phyloP scores from a whole-genome alignment of 768 basidiomycete genomes.

The Tylopilus sp. region DNA sequence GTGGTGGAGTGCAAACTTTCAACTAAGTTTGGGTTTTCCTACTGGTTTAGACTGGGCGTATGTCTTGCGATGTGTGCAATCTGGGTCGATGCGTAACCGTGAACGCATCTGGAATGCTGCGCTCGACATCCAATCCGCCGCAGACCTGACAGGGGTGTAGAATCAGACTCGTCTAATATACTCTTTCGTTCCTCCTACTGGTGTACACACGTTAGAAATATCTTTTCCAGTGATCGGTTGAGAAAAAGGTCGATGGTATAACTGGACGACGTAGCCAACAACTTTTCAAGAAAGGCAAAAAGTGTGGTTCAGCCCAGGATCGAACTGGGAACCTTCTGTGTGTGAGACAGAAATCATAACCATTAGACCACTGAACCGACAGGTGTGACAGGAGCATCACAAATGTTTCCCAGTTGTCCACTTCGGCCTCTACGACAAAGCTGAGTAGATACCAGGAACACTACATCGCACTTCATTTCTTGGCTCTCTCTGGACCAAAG shows the following conservation, averaged over 20 bases:
- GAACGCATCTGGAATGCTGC: not conserved
- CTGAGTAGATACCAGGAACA: no score
- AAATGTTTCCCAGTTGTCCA: not conserved
- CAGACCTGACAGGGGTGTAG: not conserved
- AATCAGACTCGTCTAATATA: no score
- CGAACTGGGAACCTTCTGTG: conserved; percentile 49
- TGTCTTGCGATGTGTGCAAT: not conserved
- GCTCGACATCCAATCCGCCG: not conserved
- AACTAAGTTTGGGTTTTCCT: not conserved
- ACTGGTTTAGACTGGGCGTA: not conserved
- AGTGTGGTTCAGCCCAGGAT: conserved; percentile 41
- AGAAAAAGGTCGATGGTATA: not conserved
- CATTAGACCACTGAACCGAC: conserved; percentile 43
- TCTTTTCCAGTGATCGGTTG: no score
- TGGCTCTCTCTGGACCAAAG: conserved; percentile 30
- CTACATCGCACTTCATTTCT: conserved; percentile 17
- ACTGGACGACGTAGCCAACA: no score
- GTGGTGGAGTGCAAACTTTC: not conserved
- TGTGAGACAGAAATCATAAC: conserved; percentile 50
- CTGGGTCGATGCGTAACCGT: conserved; percentile 1
- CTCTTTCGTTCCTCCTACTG: no score
- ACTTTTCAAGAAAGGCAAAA: not conserved
- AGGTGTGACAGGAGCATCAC: not conserved
- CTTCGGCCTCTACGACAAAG: no score
- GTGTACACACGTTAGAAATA: no score